Conservation (phyloP, 73 alveolate genomes). For the Vitrella brassicaformis region DNA sequence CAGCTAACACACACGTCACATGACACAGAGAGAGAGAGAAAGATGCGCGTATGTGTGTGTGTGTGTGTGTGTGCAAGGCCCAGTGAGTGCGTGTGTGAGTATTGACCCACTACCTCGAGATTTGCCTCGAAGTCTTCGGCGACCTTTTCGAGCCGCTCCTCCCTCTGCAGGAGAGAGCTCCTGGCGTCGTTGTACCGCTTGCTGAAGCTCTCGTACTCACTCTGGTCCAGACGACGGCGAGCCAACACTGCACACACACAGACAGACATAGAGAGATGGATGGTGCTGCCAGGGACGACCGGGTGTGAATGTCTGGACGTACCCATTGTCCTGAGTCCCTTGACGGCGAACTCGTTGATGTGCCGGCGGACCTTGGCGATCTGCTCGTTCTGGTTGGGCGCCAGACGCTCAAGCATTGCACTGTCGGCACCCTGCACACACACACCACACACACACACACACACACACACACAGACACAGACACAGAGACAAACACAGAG, state of each 20-base stretch:
- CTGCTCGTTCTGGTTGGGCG: not conserved
- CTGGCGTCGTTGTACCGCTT: slow-evolving; percentile 44
- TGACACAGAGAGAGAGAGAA: not conserved
- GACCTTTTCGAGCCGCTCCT: slow-evolving; percentile 47
- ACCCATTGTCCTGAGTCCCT: too few relatives aligned
- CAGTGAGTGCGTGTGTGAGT: too few relatives aligned
- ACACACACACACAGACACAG: not conserved
- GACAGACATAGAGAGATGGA: not conserved
- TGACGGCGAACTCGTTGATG: not conserved
- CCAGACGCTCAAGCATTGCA: not conserved
- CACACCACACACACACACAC: too few relatives aligned
- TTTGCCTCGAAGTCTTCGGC: slow-evolving; percentile 66
- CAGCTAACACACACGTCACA: slow-evolving; percentile 39
- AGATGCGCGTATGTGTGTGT: not conserved
- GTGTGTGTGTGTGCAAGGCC: too few relatives aligned
- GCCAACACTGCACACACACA: not conserved
- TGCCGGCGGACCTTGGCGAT: not conserved
- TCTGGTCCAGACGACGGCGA: too few relatives aligned
- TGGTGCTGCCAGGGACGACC: not conserved
- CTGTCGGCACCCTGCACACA: not conserved
- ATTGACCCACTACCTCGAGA: slow-evolving; percentile 69
- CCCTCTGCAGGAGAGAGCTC: slow-evolving; percentile 53
- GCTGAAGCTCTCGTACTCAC: slow-evolving; percentile 52
- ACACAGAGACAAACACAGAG: not conserved
- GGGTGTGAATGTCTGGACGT: not conserved